Evolutionary conservation across 1,139 yeast species (phyloP).

Genomic region (Zhuliangozyma parablackwelliae): DNA sequence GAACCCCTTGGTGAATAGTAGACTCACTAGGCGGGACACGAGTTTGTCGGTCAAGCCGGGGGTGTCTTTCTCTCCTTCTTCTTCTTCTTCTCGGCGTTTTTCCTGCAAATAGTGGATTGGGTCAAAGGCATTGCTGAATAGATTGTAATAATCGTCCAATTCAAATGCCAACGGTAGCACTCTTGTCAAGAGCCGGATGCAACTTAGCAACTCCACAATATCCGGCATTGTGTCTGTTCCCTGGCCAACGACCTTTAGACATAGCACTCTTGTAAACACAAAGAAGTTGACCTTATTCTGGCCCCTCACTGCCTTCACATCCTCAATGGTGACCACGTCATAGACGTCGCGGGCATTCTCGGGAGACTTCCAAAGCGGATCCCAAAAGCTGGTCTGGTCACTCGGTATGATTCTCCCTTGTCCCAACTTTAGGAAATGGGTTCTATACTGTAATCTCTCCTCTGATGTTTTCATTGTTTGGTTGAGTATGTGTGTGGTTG

Average conservation of each 20-base stretch:
- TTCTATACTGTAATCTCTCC: constrained; percentile 57
- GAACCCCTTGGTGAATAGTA: constrained; percentile 60
- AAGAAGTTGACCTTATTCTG: constrained; percentile 53
- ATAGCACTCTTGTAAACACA: constrained; percentile 44
- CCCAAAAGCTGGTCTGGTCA: constrained; percentile 51
- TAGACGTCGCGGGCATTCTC: constrained; percentile 47
- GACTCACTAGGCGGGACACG: constrained; percentile 40
- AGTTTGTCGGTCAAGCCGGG: constrained; percentile 49
- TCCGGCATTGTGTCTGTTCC: constrained; percentile 9
- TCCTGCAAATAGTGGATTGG: constrained; percentile 4
- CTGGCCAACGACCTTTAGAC: constrained; percentile 22
- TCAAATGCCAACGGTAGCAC: constrained; percentile 69
- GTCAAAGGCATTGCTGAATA: constrained; percentile 19
- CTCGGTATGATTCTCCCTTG: constrained; percentile 48
- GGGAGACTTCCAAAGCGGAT: constrained; percentile 29
- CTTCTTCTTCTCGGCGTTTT: too few species aligned
- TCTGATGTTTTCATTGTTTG: constrained; percentile 69
- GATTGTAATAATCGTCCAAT: constrained; percentile 22
- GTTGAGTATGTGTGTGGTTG: too few species aligned
- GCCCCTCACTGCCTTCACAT: constrained; percentile 57
- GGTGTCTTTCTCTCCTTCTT: not conserved
- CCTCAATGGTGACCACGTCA: constrained; percentile 50
- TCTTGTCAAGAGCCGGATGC: constrained; percentile 62
- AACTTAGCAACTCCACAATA: constrained; percentile 39
- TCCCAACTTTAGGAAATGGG: constrained; percentile 60